Conservation (phyloP, 495 filamentous ascomycete species). For the Aspergillus diversus region DNA sequence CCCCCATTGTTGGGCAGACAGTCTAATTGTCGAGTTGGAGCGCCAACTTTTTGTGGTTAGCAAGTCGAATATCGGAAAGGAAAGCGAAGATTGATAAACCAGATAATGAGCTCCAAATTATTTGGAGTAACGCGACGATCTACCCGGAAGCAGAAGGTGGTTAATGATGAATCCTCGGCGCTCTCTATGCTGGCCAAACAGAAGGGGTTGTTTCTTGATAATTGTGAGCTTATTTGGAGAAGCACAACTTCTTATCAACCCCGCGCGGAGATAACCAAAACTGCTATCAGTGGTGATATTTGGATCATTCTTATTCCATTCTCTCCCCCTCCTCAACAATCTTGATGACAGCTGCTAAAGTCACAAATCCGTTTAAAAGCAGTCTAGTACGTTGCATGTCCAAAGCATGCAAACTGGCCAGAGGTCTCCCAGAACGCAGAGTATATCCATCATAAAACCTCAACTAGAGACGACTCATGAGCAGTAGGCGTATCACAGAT, state of each 20-base stretch:
- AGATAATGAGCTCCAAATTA: neutral
- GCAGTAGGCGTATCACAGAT: too few species aligned
- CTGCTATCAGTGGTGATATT: neutral
- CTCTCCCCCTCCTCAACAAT: neutral
- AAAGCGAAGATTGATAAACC: constrained; percentile 2
- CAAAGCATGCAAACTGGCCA: too few species aligned
- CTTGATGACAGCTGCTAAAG: too few species aligned
- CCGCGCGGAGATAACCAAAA: constrained; percentile 8
- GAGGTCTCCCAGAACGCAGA: too few species aligned
- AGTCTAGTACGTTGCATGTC: too few species aligned
- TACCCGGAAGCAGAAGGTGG: constrained; percentile 11
- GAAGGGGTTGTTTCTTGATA: neutral
- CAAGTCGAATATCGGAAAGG: too few species aligned
- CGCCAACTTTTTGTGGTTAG: too few species aligned
- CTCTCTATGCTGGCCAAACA: neutral
- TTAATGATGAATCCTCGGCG: neutral
- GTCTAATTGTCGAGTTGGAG: neutral
- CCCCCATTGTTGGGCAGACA: constrained; percentile 10
- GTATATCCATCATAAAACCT: too few species aligned
- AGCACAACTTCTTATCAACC: constrained; percentile 12
- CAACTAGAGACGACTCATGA: too few species aligned
- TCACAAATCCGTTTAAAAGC: too few species aligned
- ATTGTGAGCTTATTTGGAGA: neutral
- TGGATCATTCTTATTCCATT: neutral
- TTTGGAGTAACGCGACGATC: neutral